phyloP scores from a whole-genome alignment of 2,329 filamentous ascomycete species.

The Trichoderma asperellum region DNA sequence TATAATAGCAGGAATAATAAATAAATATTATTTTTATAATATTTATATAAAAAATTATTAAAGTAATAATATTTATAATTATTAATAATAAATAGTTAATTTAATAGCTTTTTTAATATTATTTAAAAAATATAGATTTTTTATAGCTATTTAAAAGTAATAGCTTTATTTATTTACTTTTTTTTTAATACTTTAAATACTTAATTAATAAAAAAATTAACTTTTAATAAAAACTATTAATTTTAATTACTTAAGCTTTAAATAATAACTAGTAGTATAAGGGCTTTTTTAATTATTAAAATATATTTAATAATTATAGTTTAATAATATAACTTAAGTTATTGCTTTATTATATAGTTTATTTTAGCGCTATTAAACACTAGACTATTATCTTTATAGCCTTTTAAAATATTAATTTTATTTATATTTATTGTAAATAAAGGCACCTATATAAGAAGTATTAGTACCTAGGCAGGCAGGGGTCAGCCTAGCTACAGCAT shows the following conservation, averaged over 20 bases:
- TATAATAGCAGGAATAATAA: background rate
- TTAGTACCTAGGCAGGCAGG: too few relatives aligned
- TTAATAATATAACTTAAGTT: too few relatives aligned
- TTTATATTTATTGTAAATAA: too few relatives aligned
- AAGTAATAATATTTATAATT: conserved; percentile 23
- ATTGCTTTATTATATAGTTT: too few relatives aligned
- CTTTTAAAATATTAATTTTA: too few relatives aligned
- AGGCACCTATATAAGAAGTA: too few relatives aligned
- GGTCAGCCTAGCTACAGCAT: too few relatives aligned
- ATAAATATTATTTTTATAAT: conserved; percentile 18
- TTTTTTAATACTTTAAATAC: background rate
- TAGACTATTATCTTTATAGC: too few relatives aligned
- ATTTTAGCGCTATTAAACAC: too few relatives aligned
- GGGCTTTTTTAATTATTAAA: too few relatives aligned
- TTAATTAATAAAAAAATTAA: background rate
- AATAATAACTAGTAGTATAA: background rate
- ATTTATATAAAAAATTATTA: conserved; percentile 27
- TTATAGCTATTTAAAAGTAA: background rate
- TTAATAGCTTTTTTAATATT: background rate
- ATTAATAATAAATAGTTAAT: conserved; percentile 23
- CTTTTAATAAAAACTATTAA: background rate
- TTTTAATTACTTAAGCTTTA: background rate
- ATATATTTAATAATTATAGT: too few relatives aligned
- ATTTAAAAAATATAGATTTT: conserved; percentile 10
- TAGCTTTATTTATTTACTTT: background rate